Percentiles rank a stretch among this genome's conserved stretches.
These are phyloP conservation scores for Lumnitzera racemosa DNA, from an alignment of 345 rosid species.

Conservation along the genomic window DNA sequence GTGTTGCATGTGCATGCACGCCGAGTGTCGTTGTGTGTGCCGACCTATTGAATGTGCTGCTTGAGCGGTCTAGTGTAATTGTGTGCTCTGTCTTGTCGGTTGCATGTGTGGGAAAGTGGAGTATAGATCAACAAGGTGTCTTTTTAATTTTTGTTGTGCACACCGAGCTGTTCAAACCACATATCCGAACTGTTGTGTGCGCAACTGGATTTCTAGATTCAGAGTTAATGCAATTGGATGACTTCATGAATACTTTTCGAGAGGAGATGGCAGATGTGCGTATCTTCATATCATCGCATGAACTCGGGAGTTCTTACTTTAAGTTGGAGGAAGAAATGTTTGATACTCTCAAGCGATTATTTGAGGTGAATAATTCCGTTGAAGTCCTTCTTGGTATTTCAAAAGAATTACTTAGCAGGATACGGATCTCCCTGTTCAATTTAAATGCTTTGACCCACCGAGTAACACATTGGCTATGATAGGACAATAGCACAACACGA, in stretches of 20 bases:
- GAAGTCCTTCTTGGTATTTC: slow-evolving; percentile 63
- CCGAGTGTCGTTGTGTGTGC: too few relatives aligned
- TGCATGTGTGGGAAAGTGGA: too few relatives aligned
- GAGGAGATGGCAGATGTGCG: slow-evolving; percentile 27
- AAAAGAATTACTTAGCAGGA: slow-evolving; percentile 56
- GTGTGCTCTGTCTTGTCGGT: too few relatives aligned
- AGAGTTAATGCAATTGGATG: slow-evolving; percentile 55
- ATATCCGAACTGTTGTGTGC: too few relatives aligned
- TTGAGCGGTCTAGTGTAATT: too few relatives aligned
- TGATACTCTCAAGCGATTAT: slow-evolving; percentile 46
- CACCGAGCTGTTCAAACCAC: too few relatives aligned
- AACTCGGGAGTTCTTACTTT: slow-evolving; percentile 32
- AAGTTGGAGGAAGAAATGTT: slow-evolving; percentile 53
- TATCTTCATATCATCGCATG: slow-evolving; percentile 33
- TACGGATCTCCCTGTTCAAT: slow-evolving; percentile 59
- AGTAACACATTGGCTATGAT: slow-evolving; percentile 16
- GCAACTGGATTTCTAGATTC: slow-evolving; percentile 43
- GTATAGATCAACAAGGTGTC: too few relatives aligned
- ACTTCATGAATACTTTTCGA: slow-evolving; percentile 29
- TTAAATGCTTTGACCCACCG: slow-evolving; percentile 52
- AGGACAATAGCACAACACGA: too few relatives aligned
- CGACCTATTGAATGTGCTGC: too few relatives aligned
- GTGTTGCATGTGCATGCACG: too few relatives aligned
- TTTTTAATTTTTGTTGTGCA: too few relatives aligned
- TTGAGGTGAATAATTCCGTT: slow-evolving; percentile 64